A percentile compares a stretch with the other conserved stretches of the same genome.
Conservation (phyloP, 495 filamentous ascomycete genomes). For the Cudoniella acicularis region DNA sequence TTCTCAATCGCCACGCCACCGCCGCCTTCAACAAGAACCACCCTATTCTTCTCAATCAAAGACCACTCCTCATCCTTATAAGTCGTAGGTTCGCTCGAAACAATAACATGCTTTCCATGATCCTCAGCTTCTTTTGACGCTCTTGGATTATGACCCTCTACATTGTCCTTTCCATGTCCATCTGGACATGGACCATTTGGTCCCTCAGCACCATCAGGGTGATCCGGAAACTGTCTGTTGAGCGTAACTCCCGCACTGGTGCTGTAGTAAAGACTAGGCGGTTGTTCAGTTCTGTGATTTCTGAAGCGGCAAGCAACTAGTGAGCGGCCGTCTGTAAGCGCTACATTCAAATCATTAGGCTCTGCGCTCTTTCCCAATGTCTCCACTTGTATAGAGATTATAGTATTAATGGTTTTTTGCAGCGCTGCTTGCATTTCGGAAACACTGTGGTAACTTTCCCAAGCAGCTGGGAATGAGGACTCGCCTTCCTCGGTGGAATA, state of each 20-base stretch:
- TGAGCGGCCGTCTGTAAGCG: slow-evolving; percentile 36
- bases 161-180: slow-evolving; percentile 26
- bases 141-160: slow-evolving; percentile 14
- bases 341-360: slow-evolving; percentile 41
- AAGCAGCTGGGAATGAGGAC: slow-evolving; percentile 20
- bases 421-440: slow-evolving; percentile 38
- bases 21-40: slow-evolving; percentile 19
- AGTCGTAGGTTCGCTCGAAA: slow-evolving; percentile 48
- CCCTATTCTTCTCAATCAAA: slow-evolving; percentile 40
- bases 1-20: slow-evolving; percentile 1
- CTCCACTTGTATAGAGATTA: slow-evolving; percentile 38
- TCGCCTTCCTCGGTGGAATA: slow-evolving; percentile 1
- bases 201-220: slow-evolving; percentile 36
- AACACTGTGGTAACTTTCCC: slow-evolving; percentile 36
- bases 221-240: slow-evolving; percentile 44
- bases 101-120: slow-evolving; percentile 45
- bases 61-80: slow-evolving; percentile 44
- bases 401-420: slow-evolving; percentile 33
- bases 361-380: slow-evolving; percentile 30
- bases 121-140: slow-evolving; percentile 3
- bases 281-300: slow-evolving; percentile 43
- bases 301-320: slow-evolving; percentile 43
- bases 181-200: no score
- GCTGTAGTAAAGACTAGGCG: slow-evolving; percentile 44
- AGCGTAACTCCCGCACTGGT: slow-evolving; percentile 43